These are phyloP conservation scores for Gossypium herbaceum DNA, from an alignment of 345 rosid species.

Conservation along the genomic window DNA sequence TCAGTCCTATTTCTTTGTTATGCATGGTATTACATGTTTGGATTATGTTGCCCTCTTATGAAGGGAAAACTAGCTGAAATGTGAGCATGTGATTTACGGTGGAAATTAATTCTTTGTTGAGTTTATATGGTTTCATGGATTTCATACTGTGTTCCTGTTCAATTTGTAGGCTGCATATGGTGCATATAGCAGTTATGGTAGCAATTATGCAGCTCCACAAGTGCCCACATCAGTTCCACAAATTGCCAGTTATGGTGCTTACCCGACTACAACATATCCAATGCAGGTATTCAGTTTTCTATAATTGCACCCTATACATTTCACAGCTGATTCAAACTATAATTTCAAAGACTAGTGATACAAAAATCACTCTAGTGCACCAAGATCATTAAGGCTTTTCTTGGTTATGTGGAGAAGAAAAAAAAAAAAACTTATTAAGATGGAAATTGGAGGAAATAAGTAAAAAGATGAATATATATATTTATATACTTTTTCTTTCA, in stretches of 20 bases:
- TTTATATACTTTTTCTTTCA: no score
- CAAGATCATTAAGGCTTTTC: not conserved
- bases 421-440: no score
- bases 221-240: conserved; percentile 64
- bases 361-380: not conserved
- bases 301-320: not conserved
- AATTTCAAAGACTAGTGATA: not conserved
- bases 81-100: not conserved
- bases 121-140: not conserved
- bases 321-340: not conserved
- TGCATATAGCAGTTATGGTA: conserved; percentile 65
- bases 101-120: not conserved
- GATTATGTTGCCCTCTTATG: not conserved
- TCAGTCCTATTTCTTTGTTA: not conserved
- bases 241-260: conserved; percentile 63
- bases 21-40: not conserved
- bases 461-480: no score
- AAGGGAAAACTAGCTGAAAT: not conserved
- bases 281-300: conserved; percentile 53
- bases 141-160: not conserved
- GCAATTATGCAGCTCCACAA: conserved; percentile 63
- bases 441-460: no score
- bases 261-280: conserved; percentile 70
- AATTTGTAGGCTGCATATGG: conserved; percentile 61
- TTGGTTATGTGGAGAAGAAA: no score